Base-by-base conservation (phyloP, 768 basidiomycete species). In the Kwoniella sp. region DNA sequence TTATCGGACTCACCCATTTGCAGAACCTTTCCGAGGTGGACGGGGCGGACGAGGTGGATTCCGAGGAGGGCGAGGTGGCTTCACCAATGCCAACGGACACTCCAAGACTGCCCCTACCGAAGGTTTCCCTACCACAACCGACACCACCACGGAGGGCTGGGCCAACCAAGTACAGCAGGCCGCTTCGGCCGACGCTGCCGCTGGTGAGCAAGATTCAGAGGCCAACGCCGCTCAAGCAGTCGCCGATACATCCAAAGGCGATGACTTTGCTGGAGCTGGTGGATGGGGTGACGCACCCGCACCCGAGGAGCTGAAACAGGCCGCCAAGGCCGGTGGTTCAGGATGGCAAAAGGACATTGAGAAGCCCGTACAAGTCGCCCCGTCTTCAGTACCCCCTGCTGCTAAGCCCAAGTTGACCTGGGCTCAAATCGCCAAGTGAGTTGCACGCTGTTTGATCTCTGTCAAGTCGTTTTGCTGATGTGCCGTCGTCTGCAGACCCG, bases 391-490 rank as follows among this genome's bases (percentile, higher is more conserved):
- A 15, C 63, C 63, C 23, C 66, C 70, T 55, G 70, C 70, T 47
- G 62, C 73, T 20, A 80, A 73, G 56, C 74, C 74, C 52, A 77
- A 80, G 72, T 72, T 79, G 71, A 81, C 79, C 47, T 82, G 81
- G 81, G 81, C 81, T 26, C 81, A 82, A 60, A 82, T 82, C 66
- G 81, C 81, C 50, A 79, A 77, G 79, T 81, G 61, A 68, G 81
- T 73, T 37, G 34, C n/a, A n/a, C n/a, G 13, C 13, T 37, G 11
- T 17, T 1, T 41, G 5, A n/a, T 50, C 22, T 17, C 48, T 37
- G 22, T 45, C 11, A 17, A 4, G 23, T 25, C 20, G 13, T 31
- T 22, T 15, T 28, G 30, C 62, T 61, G 54, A 61, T 29, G 1
- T 17, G 4, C 23, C 11, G 30, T 45, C 9, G 31, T 25, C 45